Conservation (phyloP, 371 early-diverging fungal species). For the Syncephalastrum contaminatum region DNA sequence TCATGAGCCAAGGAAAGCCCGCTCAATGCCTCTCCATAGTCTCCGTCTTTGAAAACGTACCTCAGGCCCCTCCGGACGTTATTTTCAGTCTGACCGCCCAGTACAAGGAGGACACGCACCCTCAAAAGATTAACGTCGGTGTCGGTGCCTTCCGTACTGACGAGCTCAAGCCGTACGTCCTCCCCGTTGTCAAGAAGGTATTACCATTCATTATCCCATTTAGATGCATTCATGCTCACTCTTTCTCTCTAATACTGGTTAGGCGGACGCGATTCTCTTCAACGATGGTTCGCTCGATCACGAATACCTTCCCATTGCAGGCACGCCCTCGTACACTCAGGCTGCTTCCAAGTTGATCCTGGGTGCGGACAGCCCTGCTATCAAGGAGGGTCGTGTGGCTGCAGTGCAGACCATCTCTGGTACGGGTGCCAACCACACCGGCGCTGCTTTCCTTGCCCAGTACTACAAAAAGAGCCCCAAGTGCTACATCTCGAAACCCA, state of each 20-base stretch:
- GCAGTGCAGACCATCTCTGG: constrained; percentile 94
- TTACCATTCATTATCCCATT: neutral
- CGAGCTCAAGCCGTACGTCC: constrained; percentile 90
- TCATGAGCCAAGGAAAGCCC: neutral
- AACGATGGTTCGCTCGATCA: constrained; percentile 78
- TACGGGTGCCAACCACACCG: constrained; percentile 90
- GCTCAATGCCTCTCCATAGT: neutral
- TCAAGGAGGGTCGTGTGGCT: constrained; percentile 70
- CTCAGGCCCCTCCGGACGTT: constrained; percentile 85
- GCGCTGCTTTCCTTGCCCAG: constrained; percentile 77
- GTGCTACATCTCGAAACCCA: constrained; percentile 91
- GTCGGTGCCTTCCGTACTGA: constrained; percentile 96
- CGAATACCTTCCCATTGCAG: constrained; percentile 93
- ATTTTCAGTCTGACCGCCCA: constrained; percentile 86
- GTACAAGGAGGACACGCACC: constrained; percentile 78
- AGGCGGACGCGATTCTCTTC: constrained; percentile 82
- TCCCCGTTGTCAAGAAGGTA: constrained; percentile 92
- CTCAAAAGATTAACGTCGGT: constrained; percentile 90
- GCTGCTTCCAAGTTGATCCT: constrained; percentile 83
- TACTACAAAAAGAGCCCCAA: constrained; percentile 68
- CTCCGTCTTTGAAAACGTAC: constrained; percentile 65
- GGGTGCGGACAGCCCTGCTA: constrained; percentile 77
- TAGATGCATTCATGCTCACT: neutral
- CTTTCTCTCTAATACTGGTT: constrained; percentile 6
- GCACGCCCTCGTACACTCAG: constrained; percentile 70